These are phyloP conservation scores for Paraconiothyrium brasiliense DNA, from an alignment of 2,329 filamentous ascomycete genomes.

Conservation along the genomic window DNA sequence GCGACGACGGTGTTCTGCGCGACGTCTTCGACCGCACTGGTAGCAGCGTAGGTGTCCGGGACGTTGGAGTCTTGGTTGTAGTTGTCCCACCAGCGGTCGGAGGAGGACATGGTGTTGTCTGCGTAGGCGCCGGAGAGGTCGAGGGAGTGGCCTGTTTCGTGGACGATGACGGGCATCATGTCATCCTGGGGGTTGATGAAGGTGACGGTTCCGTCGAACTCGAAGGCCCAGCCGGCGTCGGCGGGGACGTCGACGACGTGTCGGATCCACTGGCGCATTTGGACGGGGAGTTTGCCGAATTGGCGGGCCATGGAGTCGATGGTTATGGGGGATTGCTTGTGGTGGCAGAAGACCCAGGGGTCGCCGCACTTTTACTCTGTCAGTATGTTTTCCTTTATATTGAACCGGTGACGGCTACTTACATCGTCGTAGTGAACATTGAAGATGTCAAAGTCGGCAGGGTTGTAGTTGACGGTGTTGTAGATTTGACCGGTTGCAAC, in stretches of 20 bases:
- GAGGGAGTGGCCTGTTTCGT: constrained; percentile 28
- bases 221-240: constrained; percentile 13
- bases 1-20: constrained; percentile 31
- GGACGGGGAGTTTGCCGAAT: constrained; percentile 18
- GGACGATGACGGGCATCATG: constrained; percentile 25
- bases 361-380: constrained; percentile 11
- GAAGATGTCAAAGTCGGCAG: constrained; percentile 15
- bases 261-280: constrained; percentile 19
- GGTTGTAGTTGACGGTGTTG: constrained; percentile 1
- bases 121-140: constrained; percentile 25
- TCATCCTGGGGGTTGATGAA: constrained; percentile 15
- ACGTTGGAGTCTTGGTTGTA: constrained; percentile 25
- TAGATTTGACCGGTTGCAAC: constrained; percentile 6
- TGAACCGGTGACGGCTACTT: neutral
- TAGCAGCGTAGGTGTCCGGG: constrained; percentile 26
- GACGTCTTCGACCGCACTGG: constrained; percentile 23
- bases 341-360: constrained; percentile 21
- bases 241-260: constrained; percentile 17
- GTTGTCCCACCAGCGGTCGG: constrained; percentile 20
- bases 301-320: constrained; percentile 17
- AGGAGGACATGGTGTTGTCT: constrained; percentile 18
- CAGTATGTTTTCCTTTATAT: neutral
- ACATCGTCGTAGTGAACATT: constrained; percentile 15
- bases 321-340: constrained; percentile 16
- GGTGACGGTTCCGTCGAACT: constrained; percentile 13